Conservation (phyloP, 257 asterid genomes). For the Galeopsis tetrahit region DNA sequence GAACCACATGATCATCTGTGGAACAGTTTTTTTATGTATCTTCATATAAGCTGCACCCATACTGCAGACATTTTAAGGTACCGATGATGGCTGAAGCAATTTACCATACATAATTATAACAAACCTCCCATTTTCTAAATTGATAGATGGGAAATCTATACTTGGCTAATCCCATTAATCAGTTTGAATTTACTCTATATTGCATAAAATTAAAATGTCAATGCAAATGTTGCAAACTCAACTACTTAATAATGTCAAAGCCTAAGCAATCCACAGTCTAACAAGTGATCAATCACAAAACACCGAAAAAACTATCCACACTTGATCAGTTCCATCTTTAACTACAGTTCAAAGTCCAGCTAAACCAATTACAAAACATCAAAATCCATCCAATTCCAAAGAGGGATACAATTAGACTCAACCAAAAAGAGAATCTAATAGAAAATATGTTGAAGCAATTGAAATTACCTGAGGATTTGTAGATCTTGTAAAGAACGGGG, state of each 20-base stretch:
- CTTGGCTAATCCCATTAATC: constrained; percentile 1
- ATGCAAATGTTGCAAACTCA: background rate
- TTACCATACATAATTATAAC: background rate
- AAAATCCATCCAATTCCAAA: background rate
- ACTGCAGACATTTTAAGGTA: background rate
- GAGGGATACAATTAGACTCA: background rate
- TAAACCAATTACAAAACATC: background rate
- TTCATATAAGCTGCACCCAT: background rate
- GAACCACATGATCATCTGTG: too few relatives aligned
- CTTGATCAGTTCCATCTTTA: constrained; percentile 6
- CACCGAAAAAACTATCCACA: background rate
- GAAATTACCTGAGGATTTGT: constrained; percentile 73
- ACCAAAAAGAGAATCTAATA: background rate
- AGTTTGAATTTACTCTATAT: background rate
- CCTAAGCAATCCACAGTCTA: background rate
- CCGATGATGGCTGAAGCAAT: background rate
- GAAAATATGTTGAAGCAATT: background rate
- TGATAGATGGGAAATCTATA: background rate
- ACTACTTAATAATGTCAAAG: background rate
- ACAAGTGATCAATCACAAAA: too few relatives aligned
- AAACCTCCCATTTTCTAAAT: background rate
- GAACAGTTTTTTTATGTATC: too few relatives aligned
- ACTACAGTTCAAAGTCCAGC: background rate
- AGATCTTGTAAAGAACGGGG: constrained; percentile 88
- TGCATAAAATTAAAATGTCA: background rate